These are phyloP conservation scores for Eragrostis curvula DNA, from an alignment of 176 grass and related monocot genomes.

Conservation along the genomic window DNA sequence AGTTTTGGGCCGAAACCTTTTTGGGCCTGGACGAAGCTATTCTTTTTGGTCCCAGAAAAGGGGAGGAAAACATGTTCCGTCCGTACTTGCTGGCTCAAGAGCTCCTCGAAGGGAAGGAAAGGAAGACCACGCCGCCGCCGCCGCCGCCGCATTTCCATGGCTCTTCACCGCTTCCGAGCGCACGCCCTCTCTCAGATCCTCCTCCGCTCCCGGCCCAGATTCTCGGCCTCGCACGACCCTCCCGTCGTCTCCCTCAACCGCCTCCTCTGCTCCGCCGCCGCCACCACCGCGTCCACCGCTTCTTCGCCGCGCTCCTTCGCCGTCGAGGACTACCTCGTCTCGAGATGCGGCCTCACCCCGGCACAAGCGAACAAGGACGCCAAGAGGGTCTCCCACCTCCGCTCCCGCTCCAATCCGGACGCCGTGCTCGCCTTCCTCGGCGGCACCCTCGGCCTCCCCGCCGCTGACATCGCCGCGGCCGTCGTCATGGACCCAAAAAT, in stretches of 20 bases:
- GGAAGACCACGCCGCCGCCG: not conserved
- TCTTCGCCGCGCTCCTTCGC: not conserved
- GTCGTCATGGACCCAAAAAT: not conserved
- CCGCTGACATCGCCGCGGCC: not conserved
- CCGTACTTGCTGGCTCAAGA: no score
- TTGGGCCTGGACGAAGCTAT: no score
- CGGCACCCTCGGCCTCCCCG: not conserved
- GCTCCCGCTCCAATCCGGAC: slow-evolving; percentile 41
- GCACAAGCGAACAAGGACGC: not conserved
- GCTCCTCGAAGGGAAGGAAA: no score
- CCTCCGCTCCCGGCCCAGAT: not conserved
- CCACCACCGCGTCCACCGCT: not conserved
- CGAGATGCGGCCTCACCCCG: not conserved
- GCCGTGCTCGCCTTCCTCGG: slow-evolving; percentile 53
- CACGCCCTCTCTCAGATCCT: not conserved
- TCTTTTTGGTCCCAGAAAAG: no score
- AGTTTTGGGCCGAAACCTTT: no score
- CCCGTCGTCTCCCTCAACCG: not conserved
- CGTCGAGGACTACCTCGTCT: not conserved
- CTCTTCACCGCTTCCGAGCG: not conserved
- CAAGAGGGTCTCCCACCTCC: not conserved
- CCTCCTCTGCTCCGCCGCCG: not conserved
- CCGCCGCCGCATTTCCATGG: slow-evolving; percentile 16
- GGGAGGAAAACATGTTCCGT: no score
- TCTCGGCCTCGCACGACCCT: not conserved